phyloP scores from a whole-genome alignment of 192 early-diverging fungal genomes.

The Backusella australiensis region DNA sequence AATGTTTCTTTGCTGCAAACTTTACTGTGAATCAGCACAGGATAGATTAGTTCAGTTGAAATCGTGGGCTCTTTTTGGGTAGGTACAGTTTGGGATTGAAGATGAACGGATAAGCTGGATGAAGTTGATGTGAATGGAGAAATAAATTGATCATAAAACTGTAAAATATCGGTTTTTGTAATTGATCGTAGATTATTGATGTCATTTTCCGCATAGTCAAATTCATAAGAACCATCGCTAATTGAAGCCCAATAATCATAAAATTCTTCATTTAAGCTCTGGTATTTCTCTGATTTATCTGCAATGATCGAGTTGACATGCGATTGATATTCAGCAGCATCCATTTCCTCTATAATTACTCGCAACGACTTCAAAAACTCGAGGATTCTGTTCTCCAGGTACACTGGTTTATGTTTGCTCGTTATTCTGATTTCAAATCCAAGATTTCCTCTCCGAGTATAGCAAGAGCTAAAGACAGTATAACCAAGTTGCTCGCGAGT shows the following conservation, averaged over 20 bases:
- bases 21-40: neutral
- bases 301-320: conserved; percentile 65
- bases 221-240: conserved; percentile 57
- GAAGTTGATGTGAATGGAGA: conserved; percentile 41
- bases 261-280: conserved; percentile 74
- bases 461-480: conserved; percentile 49
- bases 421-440: conserved; percentile 76
- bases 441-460: conserved; percentile 53
- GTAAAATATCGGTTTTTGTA: conserved; percentile 41
- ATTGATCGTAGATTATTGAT: conserved; percentile 39
- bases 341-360: conserved; percentile 50
- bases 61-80: neutral
- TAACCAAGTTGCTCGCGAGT: conserved; percentile 84
- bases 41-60: neutral
- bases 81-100: conserved; percentile 36
- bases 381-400: conserved; percentile 71
- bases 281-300: conserved; percentile 66
- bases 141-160: conserved; percentile 59
- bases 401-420: conserved; percentile 73
- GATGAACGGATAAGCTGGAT: conserved; percentile 44
- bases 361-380: conserved; percentile 54
- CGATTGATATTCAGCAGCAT: conserved; percentile 59
- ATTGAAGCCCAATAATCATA: conserved; percentile 67
- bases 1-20: neutral
- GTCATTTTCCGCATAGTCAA: conserved; percentile 23